Percentiles rank a stretch among this genome's conserved stretches.
These are phyloP conservation scores for Globisporangium emineosum DNA, from an alignment of 352 stramenopile genomes.

Conservation along the genomic window DNA sequence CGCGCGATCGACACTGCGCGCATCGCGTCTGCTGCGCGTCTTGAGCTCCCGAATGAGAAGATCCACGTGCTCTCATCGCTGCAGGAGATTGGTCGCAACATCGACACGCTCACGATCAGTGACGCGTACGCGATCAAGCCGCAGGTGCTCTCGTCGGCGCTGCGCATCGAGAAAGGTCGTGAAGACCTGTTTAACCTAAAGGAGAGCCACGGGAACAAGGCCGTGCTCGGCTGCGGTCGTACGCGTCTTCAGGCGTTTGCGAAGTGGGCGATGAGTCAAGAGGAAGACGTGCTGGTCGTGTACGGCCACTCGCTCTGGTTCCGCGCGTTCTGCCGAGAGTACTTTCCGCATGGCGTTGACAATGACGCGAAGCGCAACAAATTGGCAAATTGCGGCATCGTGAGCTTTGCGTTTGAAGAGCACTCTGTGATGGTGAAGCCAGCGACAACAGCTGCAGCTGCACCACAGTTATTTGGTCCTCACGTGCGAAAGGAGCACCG, in stretches of 20 bases:
- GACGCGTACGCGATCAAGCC: conserved; percentile 39
- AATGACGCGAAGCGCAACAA: conserved; percentile 61
- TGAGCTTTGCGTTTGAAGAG: conserved; percentile 69
- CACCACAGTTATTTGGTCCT: background rate
- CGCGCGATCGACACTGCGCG: conserved; percentile 78
- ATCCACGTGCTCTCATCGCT: conserved; percentile 83
- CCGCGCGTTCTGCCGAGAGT: conserved; percentile 78
- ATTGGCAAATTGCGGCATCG: conserved; percentile 75
- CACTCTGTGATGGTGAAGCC: background rate
- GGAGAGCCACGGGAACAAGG: conserved; percentile 84
- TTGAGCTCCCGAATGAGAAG: conserved; percentile 47
- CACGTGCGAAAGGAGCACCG: conserved; percentile 21
- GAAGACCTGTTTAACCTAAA: conserved; percentile 73
- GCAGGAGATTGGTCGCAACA: conserved; percentile 84
- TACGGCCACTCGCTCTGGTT: conserved; percentile 89
- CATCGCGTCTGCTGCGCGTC: conserved; percentile 60
- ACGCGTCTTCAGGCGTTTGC: conserved; percentile 62
- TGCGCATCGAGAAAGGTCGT: conserved; percentile 39
- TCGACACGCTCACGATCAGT: conserved; percentile 81
- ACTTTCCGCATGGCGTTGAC: conserved; percentile 39
- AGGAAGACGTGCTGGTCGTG: conserved; percentile 63
- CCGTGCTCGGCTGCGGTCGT: conserved; percentile 51
- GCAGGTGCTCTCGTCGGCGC: conserved; percentile 23
- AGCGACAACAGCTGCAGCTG: background rate
- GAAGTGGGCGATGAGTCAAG: conserved; percentile 58